Conservation (phyloP, 176 grass and related monocot species). For the Typha latifolia region DNA sequence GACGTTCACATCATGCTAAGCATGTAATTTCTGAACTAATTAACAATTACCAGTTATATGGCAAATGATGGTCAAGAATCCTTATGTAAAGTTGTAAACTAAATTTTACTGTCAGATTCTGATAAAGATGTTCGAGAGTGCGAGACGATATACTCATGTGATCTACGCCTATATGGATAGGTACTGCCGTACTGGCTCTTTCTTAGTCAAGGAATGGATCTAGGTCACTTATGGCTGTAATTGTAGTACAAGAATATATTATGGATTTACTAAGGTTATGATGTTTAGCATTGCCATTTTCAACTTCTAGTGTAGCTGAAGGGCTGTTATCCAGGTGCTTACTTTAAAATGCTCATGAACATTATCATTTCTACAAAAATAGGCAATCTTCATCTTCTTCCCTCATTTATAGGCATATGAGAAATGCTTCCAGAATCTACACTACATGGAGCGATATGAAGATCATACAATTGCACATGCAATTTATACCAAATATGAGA, state of each 20-base stretch:
- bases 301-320: neutral
- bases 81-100: too few species aligned
- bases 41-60: too few species aligned
- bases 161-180: too few species aligned
- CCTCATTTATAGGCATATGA: conserved; percentile 72
- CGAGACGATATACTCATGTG: too few species aligned
- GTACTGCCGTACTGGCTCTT: too few species aligned
- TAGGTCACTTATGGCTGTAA: neutral
- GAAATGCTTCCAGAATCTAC: conserved; percentile 98
- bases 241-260: neutral
- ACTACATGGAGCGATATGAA: conserved; percentile 87
- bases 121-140: too few species aligned
- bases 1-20: too few species aligned
- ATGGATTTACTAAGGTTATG: neutral
- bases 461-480: conserved; percentile 94
- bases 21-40: too few species aligned
- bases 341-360: neutral
- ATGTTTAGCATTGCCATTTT: neutral
- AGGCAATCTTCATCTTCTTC: neutral
- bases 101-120: too few species aligned
- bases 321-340: neutral
- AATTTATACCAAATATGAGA: conserved; percentile 84
- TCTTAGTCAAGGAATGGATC: neutral
- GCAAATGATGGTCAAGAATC: too few species aligned
- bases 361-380: neutral